Base-by-base conservation (phyloP, 2,329 filamentous ascomycete species). In the Colletotrichum higginsianum region DNA sequence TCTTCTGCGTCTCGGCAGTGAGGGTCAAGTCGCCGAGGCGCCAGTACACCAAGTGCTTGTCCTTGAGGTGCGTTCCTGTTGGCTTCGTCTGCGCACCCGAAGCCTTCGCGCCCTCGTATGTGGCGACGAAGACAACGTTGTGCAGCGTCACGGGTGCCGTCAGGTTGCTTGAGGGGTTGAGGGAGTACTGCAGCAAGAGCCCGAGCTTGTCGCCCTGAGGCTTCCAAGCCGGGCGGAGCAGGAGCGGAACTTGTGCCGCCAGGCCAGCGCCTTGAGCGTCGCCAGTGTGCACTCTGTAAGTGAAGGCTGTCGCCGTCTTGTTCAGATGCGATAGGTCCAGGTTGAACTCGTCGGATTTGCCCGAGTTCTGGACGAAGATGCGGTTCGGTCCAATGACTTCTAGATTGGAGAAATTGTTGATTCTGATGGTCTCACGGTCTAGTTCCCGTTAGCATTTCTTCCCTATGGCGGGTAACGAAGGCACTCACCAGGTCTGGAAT, bases 311-410 rank as follows among this genome's bases (percentile, higher is more conserved):
- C 0, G 92, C 89, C 1, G 94, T 92, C 76, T 92, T 90, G 76
- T 91, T 86, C 73, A 98, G 88, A 78, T 92, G 90, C 16, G 90
- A 86, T 8, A 96, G 83, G 73, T 95, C 90, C 42, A 99, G 84
- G 0, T 86, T 89, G 82, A 97, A 99, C 78, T 96, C 92, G 70
- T 97, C 95, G 4, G 92, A 88, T 69, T 89, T 91, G 12, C 92
- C 90, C 1, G 86, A 78, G 75, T 94, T 92, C 42, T 91, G 90
- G 62, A 98, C 91, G 82, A 98, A 97, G 68, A 95, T 93, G 53
- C 94, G 94, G 80, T 99, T 99, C 1, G 95, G 95, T 0, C 95
- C 95, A 67, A 99, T 95, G 77, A 94, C 95, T 77, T 98, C 96
- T 7, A 99, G 88, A n/a, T 89, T 88, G 12, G 91, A 84, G 79